These are phyloP conservation scores for Saprolegnia diclina DNA, from an alignment of 352 stramenopile species.

Conservation along the genomic window DNA sequence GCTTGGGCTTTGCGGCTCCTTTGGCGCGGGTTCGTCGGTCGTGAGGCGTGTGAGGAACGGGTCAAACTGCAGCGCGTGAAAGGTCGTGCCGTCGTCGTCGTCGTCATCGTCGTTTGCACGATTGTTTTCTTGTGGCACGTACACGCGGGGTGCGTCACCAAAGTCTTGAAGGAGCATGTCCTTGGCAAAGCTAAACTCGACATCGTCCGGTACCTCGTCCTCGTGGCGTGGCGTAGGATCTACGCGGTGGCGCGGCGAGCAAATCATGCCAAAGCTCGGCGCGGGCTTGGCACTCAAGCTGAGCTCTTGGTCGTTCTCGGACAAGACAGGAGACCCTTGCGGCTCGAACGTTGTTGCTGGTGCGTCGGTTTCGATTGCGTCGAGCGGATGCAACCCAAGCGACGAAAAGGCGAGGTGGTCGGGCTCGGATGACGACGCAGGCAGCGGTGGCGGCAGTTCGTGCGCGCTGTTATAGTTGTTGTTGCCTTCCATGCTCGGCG, in stretches of 20 bases:
- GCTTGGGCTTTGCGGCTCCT: neutral
- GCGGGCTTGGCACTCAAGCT: neutral
- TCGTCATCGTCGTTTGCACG: neutral
- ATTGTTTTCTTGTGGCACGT: neutral
- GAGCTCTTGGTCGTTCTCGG: constrained; percentile 2
- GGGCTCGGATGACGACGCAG: neutral
- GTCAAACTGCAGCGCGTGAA: neutral
- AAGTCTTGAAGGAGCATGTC: constrained; percentile 4
- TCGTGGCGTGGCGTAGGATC: neutral
- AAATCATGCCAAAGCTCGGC: neutral
- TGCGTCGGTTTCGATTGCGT: neutral
- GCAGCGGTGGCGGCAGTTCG: neutral
- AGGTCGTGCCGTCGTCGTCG: neutral
- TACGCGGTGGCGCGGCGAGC: neutral
- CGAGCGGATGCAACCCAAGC: neutral
- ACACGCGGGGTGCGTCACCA: neutral
- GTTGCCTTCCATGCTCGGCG: neutral
- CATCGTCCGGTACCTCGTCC: neutral
- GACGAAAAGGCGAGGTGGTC: neutral
- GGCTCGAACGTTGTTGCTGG: neutral
- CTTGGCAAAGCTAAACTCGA: constrained; percentile 8
- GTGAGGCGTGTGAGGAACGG: neutral
- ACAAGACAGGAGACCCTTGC: neutral
- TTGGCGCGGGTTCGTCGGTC: neutral
- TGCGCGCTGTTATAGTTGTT: neutral